These are phyloP conservation scores for Kodamaea fungicola DNA, from an alignment of 1,139 yeast genomes.

Conservation along the genomic window DNA sequence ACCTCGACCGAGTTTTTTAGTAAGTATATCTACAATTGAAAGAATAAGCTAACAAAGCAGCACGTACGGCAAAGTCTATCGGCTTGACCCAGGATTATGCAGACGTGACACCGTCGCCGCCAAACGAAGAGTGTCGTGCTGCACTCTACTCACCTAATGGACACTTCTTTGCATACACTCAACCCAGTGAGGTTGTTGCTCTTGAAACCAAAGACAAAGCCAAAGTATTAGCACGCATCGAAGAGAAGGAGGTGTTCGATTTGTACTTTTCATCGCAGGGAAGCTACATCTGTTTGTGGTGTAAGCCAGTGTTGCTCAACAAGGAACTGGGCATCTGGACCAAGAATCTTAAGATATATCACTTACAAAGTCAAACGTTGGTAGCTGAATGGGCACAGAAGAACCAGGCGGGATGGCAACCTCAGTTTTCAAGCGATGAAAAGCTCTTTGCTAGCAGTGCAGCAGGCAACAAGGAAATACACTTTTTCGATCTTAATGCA, in stretches of 20 bases:
- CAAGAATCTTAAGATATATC: constrained; percentile 77
- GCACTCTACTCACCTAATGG: constrained; percentile 55
- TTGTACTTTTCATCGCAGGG: constrained; percentile 86
- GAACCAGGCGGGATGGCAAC: constrained; percentile 87
- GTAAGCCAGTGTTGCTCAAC: constrained; percentile 66
- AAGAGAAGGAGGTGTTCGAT: constrained; percentile 67
- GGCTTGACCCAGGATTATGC: constrained; percentile 16
- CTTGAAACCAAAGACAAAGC: constrained; percentile 47
- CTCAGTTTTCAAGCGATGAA: constrained; percentile 83
- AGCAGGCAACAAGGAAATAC: constrained; percentile 58
- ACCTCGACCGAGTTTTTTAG: constrained; percentile 17
- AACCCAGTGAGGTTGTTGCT: constrained; percentile 55
- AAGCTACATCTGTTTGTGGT: constrained; percentile 84
- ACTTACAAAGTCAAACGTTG: constrained; percentile 44
- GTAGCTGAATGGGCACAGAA: constrained; percentile 72
- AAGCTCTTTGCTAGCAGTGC: constrained; percentile 62
- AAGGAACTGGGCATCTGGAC: constrained; percentile 65
- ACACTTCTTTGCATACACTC: constrained; percentile 53
- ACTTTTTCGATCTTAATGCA: constrained; percentile 57
- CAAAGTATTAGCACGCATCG: constrained; percentile 38
- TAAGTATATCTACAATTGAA: constrained; percentile 8
- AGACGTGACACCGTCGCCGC: constrained; percentile 16
- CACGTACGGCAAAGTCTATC: constrained; percentile 17
- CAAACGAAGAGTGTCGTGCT: constrained; percentile 39
- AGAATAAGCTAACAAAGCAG: constrained; percentile 6